Evolutionary conservation across 441 rosid genomes (phyloP).

Genomic region (Populus trichocarpa): DNA sequence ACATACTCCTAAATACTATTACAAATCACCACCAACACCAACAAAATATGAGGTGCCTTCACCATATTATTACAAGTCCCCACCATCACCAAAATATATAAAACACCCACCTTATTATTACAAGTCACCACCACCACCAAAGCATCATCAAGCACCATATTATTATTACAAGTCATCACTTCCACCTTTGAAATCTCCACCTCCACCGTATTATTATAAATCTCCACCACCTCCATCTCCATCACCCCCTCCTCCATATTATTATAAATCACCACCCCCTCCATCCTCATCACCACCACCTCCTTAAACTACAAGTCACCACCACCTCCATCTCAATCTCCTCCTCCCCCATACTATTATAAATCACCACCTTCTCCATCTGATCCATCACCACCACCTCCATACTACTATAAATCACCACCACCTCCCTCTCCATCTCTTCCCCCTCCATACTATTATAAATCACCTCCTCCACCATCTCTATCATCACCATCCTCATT

Average conservation of each 20-base stretch:
- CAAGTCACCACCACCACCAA: background rate
- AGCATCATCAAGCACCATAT: too few relatives aligned
- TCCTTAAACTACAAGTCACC: background rate
- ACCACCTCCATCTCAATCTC: background rate
- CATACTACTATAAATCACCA: background rate
- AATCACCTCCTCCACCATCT: background rate
- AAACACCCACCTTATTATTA: background rate
- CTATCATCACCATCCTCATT: background rate
- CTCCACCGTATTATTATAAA: too few relatives aligned
- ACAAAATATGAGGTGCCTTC: background rate
- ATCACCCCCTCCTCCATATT: background rate
- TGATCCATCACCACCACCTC: background rate
- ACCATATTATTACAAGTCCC: background rate
- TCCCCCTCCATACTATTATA: background rate
- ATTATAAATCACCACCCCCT: background rate
- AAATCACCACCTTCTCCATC: background rate
- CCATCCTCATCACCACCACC: background rate
- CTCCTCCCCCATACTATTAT: background rate
- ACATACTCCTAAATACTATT: too few relatives aligned
- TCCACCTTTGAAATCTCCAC: background rate
- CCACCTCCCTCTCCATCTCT: background rate
- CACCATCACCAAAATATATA: background rate
- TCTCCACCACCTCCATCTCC: background rate
- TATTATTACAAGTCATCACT: background rate
- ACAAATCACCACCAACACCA: background rate